Evolutionary conservation across 371 early-diverging fungal species (phyloP).

Genomic region (Apophysomyces ossiformis): DNA sequence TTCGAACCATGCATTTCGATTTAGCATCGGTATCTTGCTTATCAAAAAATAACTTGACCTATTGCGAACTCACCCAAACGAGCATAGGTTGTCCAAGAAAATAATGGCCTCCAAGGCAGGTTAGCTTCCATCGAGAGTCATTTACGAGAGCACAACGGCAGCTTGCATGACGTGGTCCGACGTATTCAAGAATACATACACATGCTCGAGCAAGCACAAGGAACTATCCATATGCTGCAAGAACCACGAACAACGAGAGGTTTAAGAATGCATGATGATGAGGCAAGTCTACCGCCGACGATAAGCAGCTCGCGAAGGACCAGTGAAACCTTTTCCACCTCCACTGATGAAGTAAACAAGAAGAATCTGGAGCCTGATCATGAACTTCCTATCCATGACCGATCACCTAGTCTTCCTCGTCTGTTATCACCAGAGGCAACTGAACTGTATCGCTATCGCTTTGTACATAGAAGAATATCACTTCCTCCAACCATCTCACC

Average conservation of each 20-base stretch:
- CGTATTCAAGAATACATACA: constrained; percentile 44
- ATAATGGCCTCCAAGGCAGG: constrained; percentile 36
- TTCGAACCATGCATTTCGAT: constrained; percentile 60
- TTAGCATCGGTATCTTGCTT: constrained; percentile 49
- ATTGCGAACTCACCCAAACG: neutral
- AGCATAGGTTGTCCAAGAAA: constrained; percentile 41
- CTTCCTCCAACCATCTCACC: neutral
- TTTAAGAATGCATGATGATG: neutral
- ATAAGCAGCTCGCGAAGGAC: constrained; percentile 23
- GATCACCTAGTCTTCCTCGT: neutral
- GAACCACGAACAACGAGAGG: neutral
- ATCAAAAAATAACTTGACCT: neutral
- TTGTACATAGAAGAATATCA: neutral
- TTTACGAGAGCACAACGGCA: constrained; percentile 39
- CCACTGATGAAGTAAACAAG: constrained; percentile 25
- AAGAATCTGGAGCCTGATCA: neutral
- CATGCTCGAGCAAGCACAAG: constrained; percentile 51
- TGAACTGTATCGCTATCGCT: neutral
- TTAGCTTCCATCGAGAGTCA: constrained; percentile 31
- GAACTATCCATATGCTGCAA: constrained; percentile 36
- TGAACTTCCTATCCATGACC: neutral
- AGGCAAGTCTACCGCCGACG: neutral
- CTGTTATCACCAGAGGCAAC: neutral
- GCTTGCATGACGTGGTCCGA: constrained; percentile 31
- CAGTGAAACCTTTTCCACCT: constrained; percentile 25